These are phyloP conservation scores for Ceratocystis ficicola DNA, from an alignment of 2,329 filamentous ascomycete genomes.

Conservation along the genomic window DNA sequence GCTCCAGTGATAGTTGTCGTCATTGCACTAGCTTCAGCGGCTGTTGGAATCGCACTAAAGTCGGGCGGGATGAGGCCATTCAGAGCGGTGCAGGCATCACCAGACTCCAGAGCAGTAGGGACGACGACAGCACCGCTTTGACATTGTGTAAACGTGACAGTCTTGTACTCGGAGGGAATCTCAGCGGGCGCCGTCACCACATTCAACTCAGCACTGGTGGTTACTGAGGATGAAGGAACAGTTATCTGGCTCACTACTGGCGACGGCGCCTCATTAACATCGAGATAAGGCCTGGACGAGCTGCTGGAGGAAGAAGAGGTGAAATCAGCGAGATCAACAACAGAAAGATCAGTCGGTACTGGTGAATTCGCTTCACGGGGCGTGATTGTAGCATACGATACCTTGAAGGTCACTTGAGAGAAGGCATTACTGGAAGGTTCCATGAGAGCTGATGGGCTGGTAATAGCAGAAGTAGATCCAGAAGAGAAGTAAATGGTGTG, in stretches of 20 bases:
- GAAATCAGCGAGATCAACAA: conserved; percentile 19
- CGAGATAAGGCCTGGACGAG: not conserved
- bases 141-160: conserved; percentile 19
- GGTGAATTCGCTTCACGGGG: conserved; percentile 5
- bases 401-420: not conserved
- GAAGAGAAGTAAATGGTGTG: not conserved
- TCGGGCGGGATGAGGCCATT: conserved; percentile 16
- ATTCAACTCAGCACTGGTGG: not conserved
- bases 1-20: conserved; percentile 16
- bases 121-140: conserved; percentile 6
- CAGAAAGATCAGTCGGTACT: conserved; percentile 11
- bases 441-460: not conserved
- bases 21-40: conserved; percentile 8
- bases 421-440: not conserved
- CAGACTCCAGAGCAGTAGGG: not conserved
- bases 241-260: not conserved
- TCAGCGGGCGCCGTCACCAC: conserved; percentile 14
- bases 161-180: conserved; percentile 17
- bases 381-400: conserved; percentile 5
- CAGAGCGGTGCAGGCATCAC: conserved; percentile 9
- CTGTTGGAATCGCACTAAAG: conserved; percentile 14
- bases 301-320: not conserved
- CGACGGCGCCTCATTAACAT: conserved; percentile 15
- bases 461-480: not conserved
- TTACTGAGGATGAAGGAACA: conserved; percentile 5